Evolutionary conservation across 257 asterid genomes (phyloP).

Genomic region (Coffea canephora): DNA sequence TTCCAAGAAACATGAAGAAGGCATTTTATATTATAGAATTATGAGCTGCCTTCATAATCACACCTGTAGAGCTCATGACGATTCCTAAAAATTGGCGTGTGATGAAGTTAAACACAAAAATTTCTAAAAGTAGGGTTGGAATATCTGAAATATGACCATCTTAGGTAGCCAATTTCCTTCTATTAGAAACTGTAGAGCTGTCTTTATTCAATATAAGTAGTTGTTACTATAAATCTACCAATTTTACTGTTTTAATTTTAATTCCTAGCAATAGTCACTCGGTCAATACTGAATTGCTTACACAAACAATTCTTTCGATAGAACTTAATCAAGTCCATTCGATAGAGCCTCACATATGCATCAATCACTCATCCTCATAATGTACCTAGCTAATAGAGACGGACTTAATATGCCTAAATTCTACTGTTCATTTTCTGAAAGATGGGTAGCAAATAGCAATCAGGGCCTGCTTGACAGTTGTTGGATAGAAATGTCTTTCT

Average conservation of each 20-base stretch:
- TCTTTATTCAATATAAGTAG: too few species aligned
- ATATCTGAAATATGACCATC: neutral
- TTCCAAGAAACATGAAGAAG: neutral
- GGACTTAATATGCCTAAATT: neutral
- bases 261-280: neutral
- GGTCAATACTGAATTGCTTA: neutral
- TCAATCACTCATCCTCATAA: neutral
- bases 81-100: neutral
- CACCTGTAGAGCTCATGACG: too few species aligned
- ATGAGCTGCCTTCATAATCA: too few species aligned
- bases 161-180: conserved; percentile 1
- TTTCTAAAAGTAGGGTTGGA: neutral
- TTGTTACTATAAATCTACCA: too few species aligned
- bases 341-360: neutral
- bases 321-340: too few species aligned
- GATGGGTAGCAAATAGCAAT: neutral
- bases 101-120: neutral
- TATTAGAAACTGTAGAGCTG: neutral
- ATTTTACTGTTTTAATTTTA: neutral
- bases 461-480: too few species aligned
- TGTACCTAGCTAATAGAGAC: neutral
- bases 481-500: too few species aligned
- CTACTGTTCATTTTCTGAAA: neutral
- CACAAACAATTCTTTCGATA: neutral
- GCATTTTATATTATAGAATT: neutral